Evolutionary conservation across 1,284 basidiomycete species (phyloP).

Genomic region (Ustilago tritici): DNA sequence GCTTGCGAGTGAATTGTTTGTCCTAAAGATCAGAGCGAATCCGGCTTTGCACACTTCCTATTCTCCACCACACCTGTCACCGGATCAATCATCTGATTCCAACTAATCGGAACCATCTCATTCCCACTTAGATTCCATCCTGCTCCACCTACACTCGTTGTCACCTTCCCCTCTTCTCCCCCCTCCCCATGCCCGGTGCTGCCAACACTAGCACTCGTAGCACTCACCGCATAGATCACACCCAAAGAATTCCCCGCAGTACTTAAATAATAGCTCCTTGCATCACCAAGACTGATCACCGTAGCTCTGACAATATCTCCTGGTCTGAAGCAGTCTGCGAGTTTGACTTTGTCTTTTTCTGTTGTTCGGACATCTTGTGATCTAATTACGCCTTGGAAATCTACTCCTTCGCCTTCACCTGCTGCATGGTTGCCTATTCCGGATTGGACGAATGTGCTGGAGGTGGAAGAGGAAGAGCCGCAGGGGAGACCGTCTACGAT

Average conservation of each 20-base stretch:
- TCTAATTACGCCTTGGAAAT: conserved; percentile 92
- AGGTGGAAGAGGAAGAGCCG: conserved; percentile 40
- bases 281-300: conserved; percentile 74
- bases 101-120: conserved; percentile 74
- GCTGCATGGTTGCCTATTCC: conserved; percentile 65
- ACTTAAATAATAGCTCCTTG: conserved; percentile 83
- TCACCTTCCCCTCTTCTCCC: not conserved
- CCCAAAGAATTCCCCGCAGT: conserved; percentile 94
- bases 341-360: conserved; percentile 91
- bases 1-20: not conserved
- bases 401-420: conserved; percentile 63
- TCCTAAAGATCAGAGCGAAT: conserved; percentile 27
- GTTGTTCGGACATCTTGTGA: conserved; percentile 83
- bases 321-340: conserved; percentile 92
- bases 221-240: conserved; percentile 72
- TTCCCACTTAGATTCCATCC: conserved; percentile 43
- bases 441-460: conserved; percentile 33
- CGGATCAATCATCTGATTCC: conserved; percentile 91
- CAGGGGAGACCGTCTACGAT: conserved; percentile 88
- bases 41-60: conserved; percentile 88
- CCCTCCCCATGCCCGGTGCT: not conserved
- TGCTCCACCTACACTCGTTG: conserved; percentile 13
- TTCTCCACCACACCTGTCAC: conserved; percentile 83
- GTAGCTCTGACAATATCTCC: conserved; percentile 93
- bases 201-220: conserved; percentile 9